phyloP scores from a whole-genome alignment of 106 monocot species.

The Iris macrosiphon region DNA sequence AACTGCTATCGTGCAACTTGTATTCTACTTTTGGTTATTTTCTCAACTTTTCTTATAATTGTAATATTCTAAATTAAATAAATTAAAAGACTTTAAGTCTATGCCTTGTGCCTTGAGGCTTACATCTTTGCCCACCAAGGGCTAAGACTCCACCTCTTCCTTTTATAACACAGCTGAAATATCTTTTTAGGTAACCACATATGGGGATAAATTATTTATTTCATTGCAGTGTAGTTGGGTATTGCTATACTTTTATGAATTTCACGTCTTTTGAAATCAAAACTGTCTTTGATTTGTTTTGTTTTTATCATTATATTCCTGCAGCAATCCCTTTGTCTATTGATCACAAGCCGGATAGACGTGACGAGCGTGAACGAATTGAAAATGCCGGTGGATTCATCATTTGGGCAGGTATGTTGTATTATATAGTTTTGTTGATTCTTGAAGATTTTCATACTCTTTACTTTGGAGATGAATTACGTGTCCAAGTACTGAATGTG shows the following conservation, averaged over 20 bases:
- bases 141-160: too few species aligned
- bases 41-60: too few species aligned
- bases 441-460: not conserved
- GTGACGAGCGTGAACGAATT: constrained; percentile 59
- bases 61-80: too few species aligned
- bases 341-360: constrained; percentile 76
- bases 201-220: too few species aligned
- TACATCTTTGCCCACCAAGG: too few species aligned
- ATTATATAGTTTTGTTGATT: not conserved
- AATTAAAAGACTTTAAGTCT: too few species aligned
- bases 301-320: not conserved
- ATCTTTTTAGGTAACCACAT: too few species aligned
- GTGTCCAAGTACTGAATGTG: not conserved
- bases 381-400: constrained; percentile 68
- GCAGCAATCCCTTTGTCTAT: constrained; percentile 58
- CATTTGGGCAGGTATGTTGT: constrained; percentile 50
- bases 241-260: not conserved
- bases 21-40: too few species aligned
- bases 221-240: too few species aligned
- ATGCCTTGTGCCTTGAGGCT: too few species aligned
- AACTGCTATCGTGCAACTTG: too few species aligned
- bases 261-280: not conserved
- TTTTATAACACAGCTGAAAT: too few species aligned
- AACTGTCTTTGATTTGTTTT: constrained; percentile 1
- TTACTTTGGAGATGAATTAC: not conserved